phyloP scores from a whole-genome alignment of 2,329 filamentous ascomycete genomes.

The Pseudocercospora macadamiae region DNA sequence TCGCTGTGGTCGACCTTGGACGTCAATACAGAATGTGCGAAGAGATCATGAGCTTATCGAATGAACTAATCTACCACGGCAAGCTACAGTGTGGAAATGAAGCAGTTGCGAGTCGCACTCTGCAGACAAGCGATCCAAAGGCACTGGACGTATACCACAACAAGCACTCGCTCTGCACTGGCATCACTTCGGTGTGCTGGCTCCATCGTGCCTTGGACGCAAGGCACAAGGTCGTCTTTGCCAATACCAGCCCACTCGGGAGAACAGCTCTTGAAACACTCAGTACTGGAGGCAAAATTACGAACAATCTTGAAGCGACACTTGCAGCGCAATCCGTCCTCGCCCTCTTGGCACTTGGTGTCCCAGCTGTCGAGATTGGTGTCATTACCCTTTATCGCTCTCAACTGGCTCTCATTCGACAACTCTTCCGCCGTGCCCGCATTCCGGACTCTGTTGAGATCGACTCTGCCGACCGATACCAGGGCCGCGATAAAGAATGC shows the following conservation, averaged over 20 bases:
- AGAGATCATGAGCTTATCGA: constrained; percentile 93
- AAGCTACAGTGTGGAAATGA: constrained; percentile 85
- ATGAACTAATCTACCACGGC: constrained; percentile 90
- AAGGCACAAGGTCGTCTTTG: constrained; percentile 74
- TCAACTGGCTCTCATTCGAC: constrained; percentile 81
- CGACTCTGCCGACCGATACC: constrained; percentile 96
- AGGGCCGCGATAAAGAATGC: constrained; percentile 93
- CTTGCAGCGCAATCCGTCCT: constrained; percentile 81
- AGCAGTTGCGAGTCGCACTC: constrained; percentile 68
- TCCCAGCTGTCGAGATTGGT: constrained; percentile 77
- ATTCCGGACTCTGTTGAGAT: constrained; percentile 72
- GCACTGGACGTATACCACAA: constrained; percentile 41
- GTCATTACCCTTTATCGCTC: constrained; percentile 97
- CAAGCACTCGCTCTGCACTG: background rate
- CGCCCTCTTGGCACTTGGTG: constrained; percentile 72
- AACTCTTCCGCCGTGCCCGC: constrained; percentile 57
- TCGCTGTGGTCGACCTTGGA: constrained; percentile 86
- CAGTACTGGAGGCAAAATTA: constrained; percentile 70
- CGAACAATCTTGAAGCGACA: constrained; percentile 81
- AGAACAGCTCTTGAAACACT: constrained; percentile 67
- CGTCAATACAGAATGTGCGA: constrained; percentile 99
- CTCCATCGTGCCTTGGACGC: constrained; percentile 72
- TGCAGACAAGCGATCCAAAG: constrained; percentile 62
- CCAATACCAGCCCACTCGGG: constrained; percentile 81
- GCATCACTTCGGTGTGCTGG: constrained; percentile 64